Evolutionary conservation across 169 alveolate species (phyloP).

Genomic region (Eimeria zaria): DNA sequence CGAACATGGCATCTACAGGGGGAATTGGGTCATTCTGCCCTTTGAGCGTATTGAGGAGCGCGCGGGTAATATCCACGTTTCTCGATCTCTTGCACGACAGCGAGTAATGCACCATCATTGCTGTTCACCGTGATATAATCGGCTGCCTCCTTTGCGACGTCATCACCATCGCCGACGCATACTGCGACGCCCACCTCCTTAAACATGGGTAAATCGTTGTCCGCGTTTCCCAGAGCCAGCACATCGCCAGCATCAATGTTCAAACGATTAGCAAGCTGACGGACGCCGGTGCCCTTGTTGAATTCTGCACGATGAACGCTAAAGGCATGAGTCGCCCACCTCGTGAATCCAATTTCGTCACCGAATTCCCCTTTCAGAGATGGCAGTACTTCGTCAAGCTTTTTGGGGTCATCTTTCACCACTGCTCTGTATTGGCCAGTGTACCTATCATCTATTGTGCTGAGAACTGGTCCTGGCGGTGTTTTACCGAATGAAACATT

Average conservation of each 20-base stretch:
- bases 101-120: constrained; percentile 35
- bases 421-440: not conserved
- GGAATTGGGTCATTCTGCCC: constrained; percentile 1
- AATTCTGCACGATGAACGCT: constrained; percentile 21
- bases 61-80: constrained; percentile 32
- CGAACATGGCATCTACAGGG: not conserved
- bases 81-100: constrained; percentile 32
- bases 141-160: constrained; percentile 37
- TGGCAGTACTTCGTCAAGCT: constrained; percentile 11
- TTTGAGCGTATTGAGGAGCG: not conserved
- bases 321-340: constrained; percentile 15
- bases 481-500: not conserved
- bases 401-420: not conserved
- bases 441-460: not conserved
- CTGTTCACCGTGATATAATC: constrained; percentile 38
- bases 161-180: constrained; percentile 86
- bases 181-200: constrained; percentile 86
- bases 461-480: not conserved
- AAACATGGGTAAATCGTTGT: constrained; percentile 89
- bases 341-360: constrained; percentile 40
- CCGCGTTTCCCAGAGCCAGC: constrained; percentile 90
- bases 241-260: constrained; percentile 84
- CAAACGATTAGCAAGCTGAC: not conserved
- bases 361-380: not conserved
- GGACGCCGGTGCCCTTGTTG: constrained; percentile 52